Percentiles rank a stretch among this genome's conserved stretches.
phyloP scores from a whole-genome alignment of 345 rosid species.

The Barbarea vulgaris region DNA sequence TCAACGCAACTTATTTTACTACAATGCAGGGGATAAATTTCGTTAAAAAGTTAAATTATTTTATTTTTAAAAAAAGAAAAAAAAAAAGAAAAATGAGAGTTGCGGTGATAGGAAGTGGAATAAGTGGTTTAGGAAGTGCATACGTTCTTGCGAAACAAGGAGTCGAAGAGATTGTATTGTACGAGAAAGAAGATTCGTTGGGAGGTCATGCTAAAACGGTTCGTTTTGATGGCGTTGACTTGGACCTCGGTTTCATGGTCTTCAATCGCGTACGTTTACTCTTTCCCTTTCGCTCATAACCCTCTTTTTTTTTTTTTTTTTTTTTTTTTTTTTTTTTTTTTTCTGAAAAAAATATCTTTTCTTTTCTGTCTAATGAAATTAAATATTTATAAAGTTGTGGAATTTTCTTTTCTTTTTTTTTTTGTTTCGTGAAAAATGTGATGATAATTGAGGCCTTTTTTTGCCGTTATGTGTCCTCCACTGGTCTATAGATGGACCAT shows the following conservation, averaged over 20 bases:
- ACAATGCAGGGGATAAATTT: conserved; percentile 25
- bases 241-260: conserved; percentile 79
- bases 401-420: neutral
- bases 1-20: conserved; percentile 32
- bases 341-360: conserved; percentile 13
- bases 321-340: neutral
- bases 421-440: conserved; percentile 14
- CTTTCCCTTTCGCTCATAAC: neutral
- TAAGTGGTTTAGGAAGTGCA: conserved; percentile 66
- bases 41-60: neutral
- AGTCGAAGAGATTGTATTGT: conserved; percentile 52
- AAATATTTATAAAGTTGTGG: neutral
- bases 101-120: conserved; percentile 71
- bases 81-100: conserved; percentile 43
- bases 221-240: conserved; percentile 51
- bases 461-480: conserved; percentile 18
- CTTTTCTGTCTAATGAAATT: too few species aligned
- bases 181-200: conserved; percentile 58
- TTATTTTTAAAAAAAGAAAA: neutral
- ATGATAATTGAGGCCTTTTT: conserved; percentile 26
- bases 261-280: conserved; percentile 57
- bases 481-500: conserved; percentile 21
- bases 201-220: conserved; percentile 78
- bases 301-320: neutral
- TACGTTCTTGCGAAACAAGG: conserved; percentile 50